Percentiles rank a stretch among this genome's conserved stretches.
phyloP scores from a whole-genome alignment of 1,284 basidiomycete genomes.

The Thecaphora thlaspeos region DNA sequence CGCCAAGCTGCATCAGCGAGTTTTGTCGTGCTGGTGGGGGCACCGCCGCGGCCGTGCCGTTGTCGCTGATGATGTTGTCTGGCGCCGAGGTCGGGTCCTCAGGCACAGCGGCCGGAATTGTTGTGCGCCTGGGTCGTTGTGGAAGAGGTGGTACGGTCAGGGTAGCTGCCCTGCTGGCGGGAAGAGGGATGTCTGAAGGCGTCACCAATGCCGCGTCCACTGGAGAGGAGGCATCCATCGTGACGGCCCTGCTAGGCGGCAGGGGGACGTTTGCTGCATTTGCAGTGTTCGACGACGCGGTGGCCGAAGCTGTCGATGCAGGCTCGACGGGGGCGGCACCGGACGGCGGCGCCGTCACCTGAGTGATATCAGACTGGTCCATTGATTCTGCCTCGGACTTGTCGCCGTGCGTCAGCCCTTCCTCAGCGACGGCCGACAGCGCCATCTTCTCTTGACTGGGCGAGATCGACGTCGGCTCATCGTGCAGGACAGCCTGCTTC shows the following conservation, averaged over 20 bases:
- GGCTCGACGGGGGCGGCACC: too few species aligned
- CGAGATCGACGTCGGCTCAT: background rate
- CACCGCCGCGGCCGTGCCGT: background rate
- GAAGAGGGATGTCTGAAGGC: slow-evolving; percentile 1
- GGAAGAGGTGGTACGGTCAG: background rate
- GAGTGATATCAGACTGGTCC: too few species aligned
- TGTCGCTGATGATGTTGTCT: too few species aligned
- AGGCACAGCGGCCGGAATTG: too few species aligned
- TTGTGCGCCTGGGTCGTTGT: background rate
- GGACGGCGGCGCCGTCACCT: too few species aligned
- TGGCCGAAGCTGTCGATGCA: too few species aligned
- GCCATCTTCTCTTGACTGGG: background rate
- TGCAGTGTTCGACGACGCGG: too few species aligned
- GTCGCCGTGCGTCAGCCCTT: too few species aligned
- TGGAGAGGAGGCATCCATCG: background rate
- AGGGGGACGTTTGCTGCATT: too few species aligned
- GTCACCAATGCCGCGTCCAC: background rate
- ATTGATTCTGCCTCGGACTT: too few species aligned
- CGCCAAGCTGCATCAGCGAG: slow-evolving; percentile 64
- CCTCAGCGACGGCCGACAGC: background rate
- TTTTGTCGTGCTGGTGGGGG: slow-evolving; percentile 27
- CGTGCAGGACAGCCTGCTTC: background rate
- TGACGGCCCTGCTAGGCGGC: too few species aligned
- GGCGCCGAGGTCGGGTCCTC: too few species aligned
- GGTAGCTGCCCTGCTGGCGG: slow-evolving; percentile 1